Evolutionary conservation across 129 eudicot species (phyloP), one percentile per base, ranked within the genome.

Genomic region (Centrapalus pauciflorus): DNA sequence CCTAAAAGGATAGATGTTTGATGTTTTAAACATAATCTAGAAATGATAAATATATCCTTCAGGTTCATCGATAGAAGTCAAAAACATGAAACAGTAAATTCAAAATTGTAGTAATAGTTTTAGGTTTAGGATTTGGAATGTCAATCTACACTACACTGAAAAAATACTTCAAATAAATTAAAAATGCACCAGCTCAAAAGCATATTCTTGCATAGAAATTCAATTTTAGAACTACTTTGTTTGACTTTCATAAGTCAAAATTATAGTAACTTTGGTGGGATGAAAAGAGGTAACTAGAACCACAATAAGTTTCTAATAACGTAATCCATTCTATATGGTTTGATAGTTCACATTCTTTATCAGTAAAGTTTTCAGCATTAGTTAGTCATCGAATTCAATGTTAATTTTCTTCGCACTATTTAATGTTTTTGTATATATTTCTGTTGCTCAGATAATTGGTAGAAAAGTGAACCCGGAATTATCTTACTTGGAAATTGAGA

Each of bases 401-500:
- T 21, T 10, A 27, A 41, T 33, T 46, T 43, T 32, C 29, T 23
- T 50, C 37, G 30, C 60, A 55, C 49, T 43, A 43, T 30, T 56
- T 41, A 7, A 46, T 7, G 51, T 26, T 43, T 40, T 52, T 29
- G 9, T 52, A 8, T 21, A 37, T 67, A 10, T 51, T 73, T 41
- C 11, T 54, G 48, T 72, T 50, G 21, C 73, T 38, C 82, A 94
- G 99, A 79, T 94, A 78, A 77, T 89, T 67, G 90, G 83, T 51
- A 79, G 84, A 76, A 89, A 81, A 72, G 40, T 64, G 17, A 70
- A 84, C 75, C 94, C 95, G 0, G 95, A 82, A 28, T 37, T 85
- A 33, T 77, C 95, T 57, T 76, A 65, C 50, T 48, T 89, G 55
- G 97, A 90, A 46, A 79, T 86, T 34, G 90, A 89, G 81, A 86